Conservation (phyloP, 352 stramenopile genomes). For the Thraustochytrium striatum region DNA sequence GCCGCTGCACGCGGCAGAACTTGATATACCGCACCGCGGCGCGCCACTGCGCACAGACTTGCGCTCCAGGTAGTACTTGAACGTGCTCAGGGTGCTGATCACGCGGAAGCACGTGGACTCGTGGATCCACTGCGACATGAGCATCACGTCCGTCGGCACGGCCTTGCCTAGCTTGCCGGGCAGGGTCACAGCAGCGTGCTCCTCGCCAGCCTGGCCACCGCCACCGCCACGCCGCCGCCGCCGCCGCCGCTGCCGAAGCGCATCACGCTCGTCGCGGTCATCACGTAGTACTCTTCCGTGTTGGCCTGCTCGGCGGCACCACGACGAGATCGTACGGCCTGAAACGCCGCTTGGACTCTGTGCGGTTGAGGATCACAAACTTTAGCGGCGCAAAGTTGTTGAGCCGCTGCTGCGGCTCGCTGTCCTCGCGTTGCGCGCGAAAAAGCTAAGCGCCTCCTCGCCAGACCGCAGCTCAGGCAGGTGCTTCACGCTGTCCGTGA, state of each 20-base stretch:
- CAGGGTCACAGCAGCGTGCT: neutral
- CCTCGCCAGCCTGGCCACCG: neutral
- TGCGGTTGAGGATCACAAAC: conserved; percentile 85
- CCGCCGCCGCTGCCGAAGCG: conserved; percentile 56
- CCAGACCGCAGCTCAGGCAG: conserved; percentile 58
- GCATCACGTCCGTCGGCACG: conserved; percentile 79
- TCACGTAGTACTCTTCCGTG: conserved; percentile 60
- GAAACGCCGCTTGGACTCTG: conserved; percentile 65
- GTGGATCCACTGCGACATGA: conserved; percentile 85
- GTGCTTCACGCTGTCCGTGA: conserved; percentile 41
- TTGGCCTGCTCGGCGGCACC: conserved; percentile 70
- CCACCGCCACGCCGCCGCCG: neutral
- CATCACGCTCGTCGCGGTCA: conserved; percentile 57
- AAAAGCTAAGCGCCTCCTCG: conserved; percentile 88
- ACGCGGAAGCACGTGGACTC: conserved; percentile 89
- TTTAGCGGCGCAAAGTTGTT: conserved; percentile 75
- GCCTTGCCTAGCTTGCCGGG: neutral
- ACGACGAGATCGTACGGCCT: conserved; percentile 85
- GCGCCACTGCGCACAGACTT: conserved; percentile 81
- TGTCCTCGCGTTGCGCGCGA: conserved; percentile 74
- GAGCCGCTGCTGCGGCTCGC: neutral
- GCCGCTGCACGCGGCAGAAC: conserved; percentile 78
- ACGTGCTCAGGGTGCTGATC: conserved; percentile 81
- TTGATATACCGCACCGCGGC: conserved; percentile 80
- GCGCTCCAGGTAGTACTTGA: conserved; percentile 83